A percentile compares a stretch with the other conserved stretches of the same genome.
phyloP scores from a whole-genome alignment of 106 monocot species.

The Phalaenopsis aphrodite region DNA sequence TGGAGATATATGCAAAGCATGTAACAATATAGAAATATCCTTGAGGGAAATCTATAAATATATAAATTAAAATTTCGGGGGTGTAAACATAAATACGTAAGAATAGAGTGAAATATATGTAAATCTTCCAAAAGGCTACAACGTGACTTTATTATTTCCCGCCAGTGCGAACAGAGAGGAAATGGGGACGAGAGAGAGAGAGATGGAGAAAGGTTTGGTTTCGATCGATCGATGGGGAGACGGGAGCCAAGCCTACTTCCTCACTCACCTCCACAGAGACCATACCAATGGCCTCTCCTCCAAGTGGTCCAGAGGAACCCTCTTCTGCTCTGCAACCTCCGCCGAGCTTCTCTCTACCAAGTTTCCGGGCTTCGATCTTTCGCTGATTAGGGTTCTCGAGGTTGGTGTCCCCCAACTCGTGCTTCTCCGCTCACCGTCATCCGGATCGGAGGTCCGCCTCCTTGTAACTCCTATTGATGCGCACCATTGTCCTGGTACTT shows the following conservation, averaged over 20 bases:
- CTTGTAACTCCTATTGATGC: conserved; percentile 71
- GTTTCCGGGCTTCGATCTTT: conserved; percentile 55
- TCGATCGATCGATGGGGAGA: conserved; percentile 69
- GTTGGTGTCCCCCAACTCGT: conserved; percentile 28
- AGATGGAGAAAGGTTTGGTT: conserved; percentile 50
- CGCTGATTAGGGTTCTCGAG: conserved; percentile 43
- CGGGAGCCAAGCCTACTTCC: conserved; percentile 76
- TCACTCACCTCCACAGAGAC: conserved; percentile 87
- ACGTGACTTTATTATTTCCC: too few species aligned
- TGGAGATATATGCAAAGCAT: too few species aligned
- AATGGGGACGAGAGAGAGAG: neutral
- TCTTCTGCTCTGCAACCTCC: conserved; percentile 72
- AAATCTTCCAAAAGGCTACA: too few species aligned
- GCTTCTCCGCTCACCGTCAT: conserved; percentile 25
- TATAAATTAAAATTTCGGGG: too few species aligned
- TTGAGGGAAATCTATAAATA: too few species aligned
- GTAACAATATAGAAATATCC: too few species aligned
- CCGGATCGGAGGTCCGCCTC: conserved; percentile 23
- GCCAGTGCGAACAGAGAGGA: too few species aligned
- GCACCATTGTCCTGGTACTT: conserved; percentile 68
- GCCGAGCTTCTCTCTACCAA: conserved; percentile 43
- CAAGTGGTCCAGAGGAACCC: conserved; percentile 50
- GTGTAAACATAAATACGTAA: too few species aligned
- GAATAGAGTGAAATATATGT: too few species aligned
- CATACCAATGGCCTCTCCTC: conserved; percentile 67